Percentiles rank a stretch among this genome's conserved stretches.
phyloP scores from a whole-genome alignment of 176 grass and related monocot genomes.

The Tillandsia fasciculata region DNA sequence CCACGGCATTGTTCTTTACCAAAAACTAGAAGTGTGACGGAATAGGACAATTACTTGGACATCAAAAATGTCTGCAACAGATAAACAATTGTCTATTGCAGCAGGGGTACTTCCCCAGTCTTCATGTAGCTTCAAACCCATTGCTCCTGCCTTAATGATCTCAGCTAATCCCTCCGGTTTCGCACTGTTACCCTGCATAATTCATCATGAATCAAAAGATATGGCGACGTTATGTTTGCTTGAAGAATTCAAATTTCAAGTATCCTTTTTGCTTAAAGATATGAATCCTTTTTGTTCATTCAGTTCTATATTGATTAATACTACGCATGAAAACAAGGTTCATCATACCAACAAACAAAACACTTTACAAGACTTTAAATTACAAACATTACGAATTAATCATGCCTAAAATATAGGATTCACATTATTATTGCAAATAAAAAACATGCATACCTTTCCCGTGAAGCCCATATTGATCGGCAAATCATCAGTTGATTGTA shows the following conservation, averaged over 20 bases:
- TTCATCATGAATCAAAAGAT: constrained; percentile 8
- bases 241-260: neutral
- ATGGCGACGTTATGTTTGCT: neutral
- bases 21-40: neutral
- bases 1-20: neutral
- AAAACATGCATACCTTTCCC: constrained; percentile 46
- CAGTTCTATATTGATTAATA: neutral
- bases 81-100: constrained; percentile 81
- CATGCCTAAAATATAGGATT: neutral
- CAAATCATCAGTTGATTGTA: constrained; percentile 80
- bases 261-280: no score
- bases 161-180: constrained; percentile 80
- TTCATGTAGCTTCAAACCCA: constrained; percentile 94
- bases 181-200: constrained; percentile 71
- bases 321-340: neutral
- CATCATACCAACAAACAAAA: neutral
- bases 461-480: constrained; percentile 92
- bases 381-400: neutral
- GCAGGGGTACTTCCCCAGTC: constrained; percentile 96
- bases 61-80: constrained; percentile 80
- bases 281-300: neutral
- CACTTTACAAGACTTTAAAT: neutral
- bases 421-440: neutral
- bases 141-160: constrained; percentile 82
- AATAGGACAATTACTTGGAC: constrained; percentile 43